Conservation (phyloP, 2,329 filamentous ascomycete genomes). For the Alternaria hordeiaustralica region DNA sequence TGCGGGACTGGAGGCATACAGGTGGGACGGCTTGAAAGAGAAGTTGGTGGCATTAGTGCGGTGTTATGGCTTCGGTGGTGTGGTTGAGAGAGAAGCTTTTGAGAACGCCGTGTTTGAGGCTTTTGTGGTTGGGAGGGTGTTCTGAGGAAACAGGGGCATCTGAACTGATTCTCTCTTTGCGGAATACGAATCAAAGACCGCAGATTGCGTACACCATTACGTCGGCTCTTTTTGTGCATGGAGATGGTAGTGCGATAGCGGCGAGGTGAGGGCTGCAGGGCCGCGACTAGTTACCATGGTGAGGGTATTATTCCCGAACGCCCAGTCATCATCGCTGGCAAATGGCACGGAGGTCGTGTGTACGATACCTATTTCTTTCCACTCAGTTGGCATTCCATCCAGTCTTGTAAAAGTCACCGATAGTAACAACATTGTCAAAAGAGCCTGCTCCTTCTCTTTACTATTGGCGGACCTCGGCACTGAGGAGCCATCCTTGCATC, state of each 20-base stretch:
- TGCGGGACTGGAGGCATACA: conserved; percentile 18
- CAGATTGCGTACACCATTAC: background rate
- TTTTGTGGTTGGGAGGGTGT: conserved; percentile 22
- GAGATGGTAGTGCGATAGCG: background rate
- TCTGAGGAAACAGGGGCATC: conserved; percentile 2
- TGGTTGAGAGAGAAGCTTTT: conserved; percentile 21
- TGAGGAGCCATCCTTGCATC: background rate
- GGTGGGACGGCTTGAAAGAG: conserved; percentile 32
- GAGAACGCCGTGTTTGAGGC: conserved; percentile 20
- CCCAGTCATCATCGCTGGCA: background rate
- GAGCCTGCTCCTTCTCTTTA: background rate
- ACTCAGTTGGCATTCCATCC: background rate
- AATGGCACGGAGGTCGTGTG: background rate
- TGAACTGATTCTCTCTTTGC: background rate
- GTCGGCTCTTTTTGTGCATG: background rate
- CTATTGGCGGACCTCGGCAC: background rate
- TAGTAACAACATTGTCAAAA: background rate
- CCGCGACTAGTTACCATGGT: background rate
- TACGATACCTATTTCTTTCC: background rate
- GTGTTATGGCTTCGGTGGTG: conserved; percentile 43
- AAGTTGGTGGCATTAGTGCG: conserved; percentile 33
- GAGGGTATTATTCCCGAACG: background rate
- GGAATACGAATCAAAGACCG: background rate
- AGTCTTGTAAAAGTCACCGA: background rate
- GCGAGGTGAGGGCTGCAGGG: background rate